phyloP scores from a whole-genome alignment of 2,329 filamentous ascomycete species.

The Sclerotinia borealis region DNA sequence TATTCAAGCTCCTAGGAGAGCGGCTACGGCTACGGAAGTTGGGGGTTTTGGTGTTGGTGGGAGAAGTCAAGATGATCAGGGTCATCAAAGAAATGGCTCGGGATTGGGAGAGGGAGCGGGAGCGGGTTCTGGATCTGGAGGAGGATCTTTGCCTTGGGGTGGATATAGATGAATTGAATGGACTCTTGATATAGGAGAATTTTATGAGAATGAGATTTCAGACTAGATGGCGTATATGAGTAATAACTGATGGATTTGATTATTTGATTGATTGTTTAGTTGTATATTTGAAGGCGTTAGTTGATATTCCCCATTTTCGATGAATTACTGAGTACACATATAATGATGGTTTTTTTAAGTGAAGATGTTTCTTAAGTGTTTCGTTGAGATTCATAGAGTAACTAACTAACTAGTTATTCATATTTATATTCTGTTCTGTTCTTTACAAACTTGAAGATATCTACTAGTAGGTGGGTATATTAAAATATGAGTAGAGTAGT shows the following conservation, averaged over 20 bases:
- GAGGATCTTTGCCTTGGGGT: background rate
- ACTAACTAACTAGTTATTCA: too few species aligned
- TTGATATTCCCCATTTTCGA: background rate
- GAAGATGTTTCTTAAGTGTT: background rate
- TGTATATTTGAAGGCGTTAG: background rate
- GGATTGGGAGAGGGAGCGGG: too few species aligned
- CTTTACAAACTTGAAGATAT: too few species aligned
- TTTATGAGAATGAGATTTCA: background rate
- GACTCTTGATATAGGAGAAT: background rate
- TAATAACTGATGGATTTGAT: background rate
- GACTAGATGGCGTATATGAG: background rate
- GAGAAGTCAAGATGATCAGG: background rate
- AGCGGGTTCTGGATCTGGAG: background rate
- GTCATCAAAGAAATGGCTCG: background rate
- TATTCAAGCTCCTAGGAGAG: background rate
- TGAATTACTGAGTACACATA: background rate
- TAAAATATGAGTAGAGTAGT: too few species aligned
- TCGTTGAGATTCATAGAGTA: background rate
- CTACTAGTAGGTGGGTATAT: too few species aligned
- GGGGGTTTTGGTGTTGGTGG: background rate
- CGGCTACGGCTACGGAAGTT: background rate
- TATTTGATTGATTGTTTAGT: too few species aligned
- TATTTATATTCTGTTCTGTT: too few species aligned
- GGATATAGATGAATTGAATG: background rate
- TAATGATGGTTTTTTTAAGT: too few species aligned